Conservation (phyloP, 2,329 filamentous ascomycete genomes). For the Paramyrothecium roridum region DNA sequence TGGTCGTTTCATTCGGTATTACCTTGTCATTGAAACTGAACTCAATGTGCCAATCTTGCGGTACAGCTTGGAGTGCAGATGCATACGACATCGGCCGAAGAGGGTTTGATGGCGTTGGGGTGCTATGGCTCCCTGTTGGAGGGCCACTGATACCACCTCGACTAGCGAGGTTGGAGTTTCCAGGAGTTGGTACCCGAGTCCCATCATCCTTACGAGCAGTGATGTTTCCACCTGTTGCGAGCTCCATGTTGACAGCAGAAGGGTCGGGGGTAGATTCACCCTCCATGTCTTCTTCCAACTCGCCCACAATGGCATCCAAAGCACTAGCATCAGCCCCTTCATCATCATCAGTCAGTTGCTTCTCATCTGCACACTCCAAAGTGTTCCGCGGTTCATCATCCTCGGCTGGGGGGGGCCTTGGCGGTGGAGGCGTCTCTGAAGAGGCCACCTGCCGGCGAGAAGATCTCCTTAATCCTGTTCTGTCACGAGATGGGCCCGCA, state of each 20-base stretch:
- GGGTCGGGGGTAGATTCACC: slow-evolving; percentile 64
- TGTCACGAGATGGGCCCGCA: slow-evolving; percentile 53
- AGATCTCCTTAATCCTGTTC: slow-evolving; percentile 58
- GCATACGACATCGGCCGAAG: slow-evolving; percentile 77
- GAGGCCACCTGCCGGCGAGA: slow-evolving; percentile 55
- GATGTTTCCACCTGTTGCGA: slow-evolving; percentile 81
- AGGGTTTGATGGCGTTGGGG: slow-evolving; percentile 48
- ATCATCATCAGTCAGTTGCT: slow-evolving; percentile 71
- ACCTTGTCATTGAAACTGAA: slow-evolving; percentile 84
- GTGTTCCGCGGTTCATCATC: slow-evolving; percentile 64
- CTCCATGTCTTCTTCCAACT: slow-evolving; percentile 81
- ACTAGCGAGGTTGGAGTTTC: slow-evolving; percentile 46
- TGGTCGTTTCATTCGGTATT: slow-evolving; percentile 87
- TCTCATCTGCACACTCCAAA: slow-evolving; percentile 91
- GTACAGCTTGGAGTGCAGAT: slow-evolving; percentile 73
- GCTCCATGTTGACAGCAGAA: slow-evolving; percentile 86
- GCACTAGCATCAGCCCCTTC: slow-evolving; percentile 63
- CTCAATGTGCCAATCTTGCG: slow-evolving; percentile 96
- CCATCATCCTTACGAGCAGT: slow-evolving; percentile 92
- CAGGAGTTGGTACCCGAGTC: slow-evolving; percentile 79
- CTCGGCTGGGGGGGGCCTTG: slow-evolving; percentile 52
- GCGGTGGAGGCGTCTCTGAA: slow-evolving; percentile 47
- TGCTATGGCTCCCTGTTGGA: slow-evolving; percentile 30
- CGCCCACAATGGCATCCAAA: slow-evolving; percentile 85
- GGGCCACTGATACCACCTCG: slow-evolving; percentile 38